Percentiles rank a stretch among this genome's conserved stretches.
Conservation (phyloP, 768 basidiomycete species). For the Tulasnella sp. region DNA sequence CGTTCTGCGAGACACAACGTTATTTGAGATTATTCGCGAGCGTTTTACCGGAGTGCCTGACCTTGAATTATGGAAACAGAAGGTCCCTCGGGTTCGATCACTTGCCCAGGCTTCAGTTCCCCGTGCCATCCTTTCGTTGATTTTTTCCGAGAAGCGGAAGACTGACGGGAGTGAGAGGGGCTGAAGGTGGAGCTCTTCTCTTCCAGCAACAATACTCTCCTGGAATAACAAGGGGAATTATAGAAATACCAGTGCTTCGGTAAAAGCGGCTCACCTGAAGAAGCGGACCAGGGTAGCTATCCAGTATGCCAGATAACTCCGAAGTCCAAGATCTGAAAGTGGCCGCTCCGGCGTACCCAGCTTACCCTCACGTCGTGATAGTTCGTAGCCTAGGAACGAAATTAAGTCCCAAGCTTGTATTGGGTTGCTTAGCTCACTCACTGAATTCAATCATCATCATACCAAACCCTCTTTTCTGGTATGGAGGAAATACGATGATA, state of each 20-base stretch:
- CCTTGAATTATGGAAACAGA: slow-evolving; percentile 28
- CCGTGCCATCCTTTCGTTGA: slow-evolving; percentile 17
- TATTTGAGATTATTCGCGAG: slow-evolving; percentile 21
- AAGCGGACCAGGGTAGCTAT: slow-evolving; percentile 71
- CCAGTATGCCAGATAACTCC: slow-evolving; percentile 80
- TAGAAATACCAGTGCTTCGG: slow-evolving; percentile 15
- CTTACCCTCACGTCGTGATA: slow-evolving; percentile 66
- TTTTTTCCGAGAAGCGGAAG: slow-evolving; percentile 31
- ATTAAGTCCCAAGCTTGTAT: neutral
- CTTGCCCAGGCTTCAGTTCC: slow-evolving; percentile 7
- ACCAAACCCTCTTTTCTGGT: slow-evolving; percentile 79
- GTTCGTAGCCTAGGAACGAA: slow-evolving; percentile 62
- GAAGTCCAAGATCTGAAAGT: slow-evolving; percentile 80
- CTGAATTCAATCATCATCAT: slow-evolving; percentile 98
- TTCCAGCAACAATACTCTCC: no score
- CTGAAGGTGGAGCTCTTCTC: neutral
- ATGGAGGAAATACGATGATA: slow-evolving; percentile 90
- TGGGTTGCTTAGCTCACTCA: slow-evolving; percentile 30
- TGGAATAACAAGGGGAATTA: slow-evolving; percentile 1
- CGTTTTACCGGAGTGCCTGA: slow-evolving; percentile 29
- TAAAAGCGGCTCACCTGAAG: slow-evolving; percentile 39
- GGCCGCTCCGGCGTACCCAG: slow-evolving; percentile 91
- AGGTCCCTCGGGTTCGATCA: slow-evolving; percentile 21
- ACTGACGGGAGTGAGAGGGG: slow-evolving; percentile 41
- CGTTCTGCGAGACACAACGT: slow-evolving; percentile 6